A percentile compares a stretch with the other conserved stretches of the same genome.
Conservation (phyloP, 805 yeast genomes). For the Yamadazyma akitaensis region DNA sequence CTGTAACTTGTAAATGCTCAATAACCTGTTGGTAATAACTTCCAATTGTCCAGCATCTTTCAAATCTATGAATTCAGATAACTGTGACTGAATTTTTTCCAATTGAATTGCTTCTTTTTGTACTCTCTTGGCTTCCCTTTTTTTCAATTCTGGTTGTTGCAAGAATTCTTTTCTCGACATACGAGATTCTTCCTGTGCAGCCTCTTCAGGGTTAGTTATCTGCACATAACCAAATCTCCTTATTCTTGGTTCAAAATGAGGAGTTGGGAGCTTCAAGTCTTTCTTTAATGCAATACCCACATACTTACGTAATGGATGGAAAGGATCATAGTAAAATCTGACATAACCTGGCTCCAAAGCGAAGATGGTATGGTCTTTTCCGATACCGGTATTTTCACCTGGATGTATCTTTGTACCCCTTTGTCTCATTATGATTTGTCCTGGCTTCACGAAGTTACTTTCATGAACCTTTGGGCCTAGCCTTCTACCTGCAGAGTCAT, state of each 20-base stretch:
- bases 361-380: slow-evolving; percentile 88
- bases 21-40: slow-evolving; percentile 45
- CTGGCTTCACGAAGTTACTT: slow-evolving; percentile 70
- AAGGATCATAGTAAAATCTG: slow-evolving; percentile 88
- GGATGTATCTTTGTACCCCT: slow-evolving; percentile 94
- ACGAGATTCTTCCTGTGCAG: slow-evolving; percentile 55
- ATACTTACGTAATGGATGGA: slow-evolving; percentile 88
- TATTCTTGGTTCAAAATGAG: slow-evolving; percentile 84
- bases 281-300: slow-evolving; percentile 79
- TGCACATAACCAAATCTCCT: slow-evolving; percentile 78
- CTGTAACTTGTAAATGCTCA: slow-evolving; percentile 40
- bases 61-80: slow-evolving; percentile 27
- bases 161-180: slow-evolving; percentile 67
- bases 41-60: slow-evolving; percentile 16
- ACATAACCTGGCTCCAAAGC: slow-evolving; percentile 94
- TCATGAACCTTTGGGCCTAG: slow-evolving; percentile 88
- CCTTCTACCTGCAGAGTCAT: slow-evolving; percentile 93
- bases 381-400: slow-evolving; percentile 87
- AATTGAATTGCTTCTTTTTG: slow-evolving; percentile 28
- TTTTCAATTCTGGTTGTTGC: slow-evolving; percentile 50
- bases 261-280: slow-evolving; percentile 70
- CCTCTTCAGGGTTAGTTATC: slow-evolving; percentile 47
- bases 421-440: slow-evolving; percentile 88
- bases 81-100: background rate
- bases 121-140: slow-evolving; percentile 37